A percentile compares a stretch with the other conserved stretches of the same genome.
phyloP scores from a whole-genome alignment of 2,329 filamentous ascomycete genomes.

The Alternaria atra region DNA sequence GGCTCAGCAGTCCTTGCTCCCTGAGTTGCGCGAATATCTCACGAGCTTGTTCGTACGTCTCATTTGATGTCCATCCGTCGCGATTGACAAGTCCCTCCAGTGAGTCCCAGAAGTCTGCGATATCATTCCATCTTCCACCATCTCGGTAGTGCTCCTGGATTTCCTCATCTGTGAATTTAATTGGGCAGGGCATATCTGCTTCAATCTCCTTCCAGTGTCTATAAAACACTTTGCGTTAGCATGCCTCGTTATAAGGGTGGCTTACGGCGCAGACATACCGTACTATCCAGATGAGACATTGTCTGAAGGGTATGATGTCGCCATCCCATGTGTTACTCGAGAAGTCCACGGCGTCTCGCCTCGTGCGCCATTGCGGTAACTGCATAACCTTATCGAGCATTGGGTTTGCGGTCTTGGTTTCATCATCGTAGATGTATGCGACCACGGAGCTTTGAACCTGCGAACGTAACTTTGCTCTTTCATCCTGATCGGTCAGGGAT shows the following conservation, averaged over 20 bases:
- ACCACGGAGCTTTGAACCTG: constrained; percentile 40
- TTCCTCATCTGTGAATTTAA: constrained; percentile 32
- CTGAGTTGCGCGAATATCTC: no score
- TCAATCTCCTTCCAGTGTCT: constrained; percentile 45
- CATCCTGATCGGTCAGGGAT: constrained; percentile 33
- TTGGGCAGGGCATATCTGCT: constrained; percentile 40
- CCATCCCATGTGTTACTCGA: constrained; percentile 43
- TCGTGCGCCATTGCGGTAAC: constrained; percentile 33
- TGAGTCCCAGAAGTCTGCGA: constrained; percentile 49
- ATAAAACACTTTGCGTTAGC: constrained; percentile 14
- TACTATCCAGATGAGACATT: constrained; percentile 43
- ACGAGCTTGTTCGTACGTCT: no score
- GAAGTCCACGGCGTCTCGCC: constrained; percentile 42
- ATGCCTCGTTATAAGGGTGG: constrained; percentile 13
- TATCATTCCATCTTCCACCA: constrained; percentile 43
- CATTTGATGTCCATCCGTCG: no score
- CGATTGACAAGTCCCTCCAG: constrained; percentile 46
- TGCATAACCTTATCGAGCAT: constrained; percentile 35
- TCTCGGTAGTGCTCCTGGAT: constrained; percentile 29
- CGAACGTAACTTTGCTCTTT: constrained; percentile 33
- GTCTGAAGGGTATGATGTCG: constrained; percentile 44
- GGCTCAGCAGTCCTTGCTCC: no score
- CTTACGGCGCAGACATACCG: constrained; percentile 33
- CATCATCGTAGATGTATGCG: constrained; percentile 39
- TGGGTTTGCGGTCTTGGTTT: constrained; percentile 39